phyloP scores from a whole-genome alignment of 2,329 filamentous ascomycete genomes.

The Fusarium dlaminii region DNA sequence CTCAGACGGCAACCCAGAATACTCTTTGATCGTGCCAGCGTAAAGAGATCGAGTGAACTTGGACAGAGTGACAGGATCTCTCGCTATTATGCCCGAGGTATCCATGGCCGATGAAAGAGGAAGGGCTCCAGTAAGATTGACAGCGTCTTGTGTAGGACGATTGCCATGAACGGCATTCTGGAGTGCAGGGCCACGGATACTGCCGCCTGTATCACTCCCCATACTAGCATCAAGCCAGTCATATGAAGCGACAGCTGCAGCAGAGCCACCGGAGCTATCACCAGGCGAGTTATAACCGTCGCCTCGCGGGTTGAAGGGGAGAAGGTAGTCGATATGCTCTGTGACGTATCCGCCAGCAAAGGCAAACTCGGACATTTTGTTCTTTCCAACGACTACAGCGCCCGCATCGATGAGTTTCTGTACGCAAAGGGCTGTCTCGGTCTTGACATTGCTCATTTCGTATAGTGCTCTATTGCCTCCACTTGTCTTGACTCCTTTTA shows the following conservation, averaged over 20 bases:
- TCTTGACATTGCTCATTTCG: neutral
- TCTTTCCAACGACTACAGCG: slow-evolving; percentile 16
- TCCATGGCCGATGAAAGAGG: slow-evolving; percentile 55
- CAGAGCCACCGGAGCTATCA: slow-evolving; percentile 56
- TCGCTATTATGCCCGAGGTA: slow-evolving; percentile 32
- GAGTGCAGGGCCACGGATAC: slow-evolving; percentile 57
- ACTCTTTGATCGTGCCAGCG: neutral
- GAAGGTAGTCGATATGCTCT: slow-evolving; percentile 48
- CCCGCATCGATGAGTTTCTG: slow-evolving; percentile 26
- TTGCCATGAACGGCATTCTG: slow-evolving; percentile 57
- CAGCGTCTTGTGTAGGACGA: slow-evolving; percentile 51
- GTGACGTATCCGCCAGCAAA: neutral
- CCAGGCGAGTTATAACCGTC: slow-evolving; percentile 59
- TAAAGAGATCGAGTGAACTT: slow-evolving; percentile 5
- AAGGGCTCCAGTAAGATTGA: slow-evolving; percentile 53
- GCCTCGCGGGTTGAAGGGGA: slow-evolving; percentile 56
- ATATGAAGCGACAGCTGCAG: slow-evolving; percentile 52
- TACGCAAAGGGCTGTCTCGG: neutral
- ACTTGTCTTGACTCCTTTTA: slow-evolving; percentile 24
- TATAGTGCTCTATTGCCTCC: slow-evolving; percentile 11
- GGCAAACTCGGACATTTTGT: slow-evolving; percentile 28
- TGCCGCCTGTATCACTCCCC: slow-evolving; percentile 32
- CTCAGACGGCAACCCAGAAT: neutral
- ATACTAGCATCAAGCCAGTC: slow-evolving; percentile 52
- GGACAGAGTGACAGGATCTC: neutral